phyloP scores from a whole-genome alignment of 352 stramenopile genomes.

The Globisporangium cederbergense region DNA sequence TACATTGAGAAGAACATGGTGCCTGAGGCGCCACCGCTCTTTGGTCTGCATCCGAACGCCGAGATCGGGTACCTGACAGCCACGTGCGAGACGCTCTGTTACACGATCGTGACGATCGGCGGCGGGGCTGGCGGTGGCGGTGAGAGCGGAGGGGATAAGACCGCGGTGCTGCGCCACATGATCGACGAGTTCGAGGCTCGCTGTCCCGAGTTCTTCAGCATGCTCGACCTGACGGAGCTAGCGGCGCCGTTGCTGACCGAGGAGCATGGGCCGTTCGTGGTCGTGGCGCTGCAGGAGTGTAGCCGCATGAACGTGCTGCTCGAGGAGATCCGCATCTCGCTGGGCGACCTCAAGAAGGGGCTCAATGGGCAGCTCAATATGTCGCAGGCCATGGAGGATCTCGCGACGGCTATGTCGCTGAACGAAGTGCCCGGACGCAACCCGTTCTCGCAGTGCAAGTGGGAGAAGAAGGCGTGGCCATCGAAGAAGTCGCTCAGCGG shows the following conservation, averaged over 20 bases:
- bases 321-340: conserved; percentile 87
- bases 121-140: conserved; percentile 60
- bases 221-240: conserved; percentile 89
- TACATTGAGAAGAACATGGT: conserved; percentile 95
- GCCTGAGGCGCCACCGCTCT: conserved; percentile 88
- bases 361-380: conserved; percentile 96
- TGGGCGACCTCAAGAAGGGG: conserved; percentile 94
- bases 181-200: conserved; percentile 91
- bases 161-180: conserved; percentile 63
- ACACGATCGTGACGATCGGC: conserved; percentile 91
- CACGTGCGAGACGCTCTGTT: conserved; percentile 90
- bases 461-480: conserved; percentile 95
- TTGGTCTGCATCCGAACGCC: conserved; percentile 93
- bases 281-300: conserved; percentile 94
- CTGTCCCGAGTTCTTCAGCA: conserved; percentile 90
- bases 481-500: conserved; percentile 91
- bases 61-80: conserved; percentile 95
- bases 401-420: conserved; percentile 87
- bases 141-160: conserved; percentile 74
- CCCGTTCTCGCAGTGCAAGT: conserved; percentile 94
- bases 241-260: conserved; percentile 86
- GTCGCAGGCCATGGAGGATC: conserved; percentile 93
- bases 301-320: conserved; percentile 93
- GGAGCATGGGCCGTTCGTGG: conserved; percentile 91
- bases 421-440: conserved; percentile 95